Percentiles rank a stretch among this genome's conserved stretches.
phyloP scores from a whole-genome alignment of 2,329 filamentous ascomycete genomes.

The Botryotinia convoluta region DNA sequence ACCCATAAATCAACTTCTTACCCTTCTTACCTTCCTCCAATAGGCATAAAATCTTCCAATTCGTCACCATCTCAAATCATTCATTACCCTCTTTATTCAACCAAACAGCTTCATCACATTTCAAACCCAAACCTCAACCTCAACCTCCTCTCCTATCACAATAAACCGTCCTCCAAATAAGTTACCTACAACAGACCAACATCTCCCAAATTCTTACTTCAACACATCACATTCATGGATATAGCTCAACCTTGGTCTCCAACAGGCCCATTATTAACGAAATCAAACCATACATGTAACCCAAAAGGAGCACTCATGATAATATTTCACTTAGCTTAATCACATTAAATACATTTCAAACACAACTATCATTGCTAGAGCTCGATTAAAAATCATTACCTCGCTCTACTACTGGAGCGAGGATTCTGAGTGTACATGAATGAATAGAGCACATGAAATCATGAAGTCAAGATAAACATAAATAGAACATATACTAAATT shows the following conservation, averaged over 20 bases:
- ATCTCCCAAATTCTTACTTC: not conserved
- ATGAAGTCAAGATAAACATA: not conserved
- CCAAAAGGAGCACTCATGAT: not conserved
- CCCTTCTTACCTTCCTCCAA: not conserved
- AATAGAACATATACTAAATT: not conserved
- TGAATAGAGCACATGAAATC: not conserved
- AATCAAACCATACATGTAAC: accelerated
- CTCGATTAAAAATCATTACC: not conserved
- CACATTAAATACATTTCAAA: not conserved
- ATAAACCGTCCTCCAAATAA: not conserved
- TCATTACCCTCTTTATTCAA: not conserved
- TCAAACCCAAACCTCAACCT: not conserved
- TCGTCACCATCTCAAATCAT: not conserved
- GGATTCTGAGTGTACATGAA: not conserved
- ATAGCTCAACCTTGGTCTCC: not conserved
- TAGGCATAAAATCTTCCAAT: not conserved
- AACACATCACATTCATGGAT: not conserved
- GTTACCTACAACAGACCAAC: not conserved
- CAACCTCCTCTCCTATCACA: not conserved
- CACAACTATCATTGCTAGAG: not conserved
- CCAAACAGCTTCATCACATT: not conserved
- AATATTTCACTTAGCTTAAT: not conserved
- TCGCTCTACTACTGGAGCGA: not conserved
- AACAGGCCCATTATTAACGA: accelerated
- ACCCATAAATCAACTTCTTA: no score